Percentiles rank a stretch among this genome's conserved stretches.
Evolutionary conservation across 2,329 filamentous ascomycete genomes (phyloP).

Genomic region (Fusarium dimerum): DNA sequence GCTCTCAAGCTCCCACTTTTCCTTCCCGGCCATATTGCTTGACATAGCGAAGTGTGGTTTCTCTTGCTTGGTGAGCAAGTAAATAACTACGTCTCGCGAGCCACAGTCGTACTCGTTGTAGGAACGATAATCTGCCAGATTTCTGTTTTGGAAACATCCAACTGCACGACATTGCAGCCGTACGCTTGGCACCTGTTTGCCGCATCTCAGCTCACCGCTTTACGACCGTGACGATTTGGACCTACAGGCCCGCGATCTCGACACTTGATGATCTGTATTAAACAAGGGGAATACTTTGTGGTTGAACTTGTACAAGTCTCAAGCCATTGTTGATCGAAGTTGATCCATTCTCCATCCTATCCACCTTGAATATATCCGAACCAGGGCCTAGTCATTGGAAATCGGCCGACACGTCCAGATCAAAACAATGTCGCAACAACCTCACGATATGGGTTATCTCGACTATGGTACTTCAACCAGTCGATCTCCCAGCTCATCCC

Average conservation of each 20-base stretch:
- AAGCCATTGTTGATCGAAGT: conserved; percentile 4
- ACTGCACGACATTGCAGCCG: conserved; percentile 1
- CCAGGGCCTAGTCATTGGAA: conserved; percentile 22
- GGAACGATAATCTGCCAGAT: no score
- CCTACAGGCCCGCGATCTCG: conserved; percentile 14
- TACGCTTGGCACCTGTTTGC: neutral
- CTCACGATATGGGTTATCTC: conserved; percentile 68
- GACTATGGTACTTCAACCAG: conserved; percentile 62
- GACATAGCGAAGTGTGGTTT: no score
- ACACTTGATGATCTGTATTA: conserved; percentile 25
- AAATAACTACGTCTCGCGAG: no score
- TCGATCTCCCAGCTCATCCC: conserved; percentile 68
- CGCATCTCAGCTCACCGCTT: conserved; percentile 21
- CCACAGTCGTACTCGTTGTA: no score
- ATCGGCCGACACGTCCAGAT: conserved; percentile 23
- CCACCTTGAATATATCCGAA: conserved; percentile 1
- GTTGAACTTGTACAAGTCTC: conserved; percentile 8
- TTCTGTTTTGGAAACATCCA: conserved; percentile 6
- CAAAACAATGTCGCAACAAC: conserved; percentile 48
- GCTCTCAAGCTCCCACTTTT: no score
- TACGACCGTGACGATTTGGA: conserved; percentile 22
- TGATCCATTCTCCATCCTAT: conserved; percentile 8
- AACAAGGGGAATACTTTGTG: conserved; percentile 9
- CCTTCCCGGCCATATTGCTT: no score
- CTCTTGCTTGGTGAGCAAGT: no score